Evolutionary conservation across 2,329 filamentous ascomycete species (phyloP).

Genomic region (Didymellaceae sp.): DNA sequence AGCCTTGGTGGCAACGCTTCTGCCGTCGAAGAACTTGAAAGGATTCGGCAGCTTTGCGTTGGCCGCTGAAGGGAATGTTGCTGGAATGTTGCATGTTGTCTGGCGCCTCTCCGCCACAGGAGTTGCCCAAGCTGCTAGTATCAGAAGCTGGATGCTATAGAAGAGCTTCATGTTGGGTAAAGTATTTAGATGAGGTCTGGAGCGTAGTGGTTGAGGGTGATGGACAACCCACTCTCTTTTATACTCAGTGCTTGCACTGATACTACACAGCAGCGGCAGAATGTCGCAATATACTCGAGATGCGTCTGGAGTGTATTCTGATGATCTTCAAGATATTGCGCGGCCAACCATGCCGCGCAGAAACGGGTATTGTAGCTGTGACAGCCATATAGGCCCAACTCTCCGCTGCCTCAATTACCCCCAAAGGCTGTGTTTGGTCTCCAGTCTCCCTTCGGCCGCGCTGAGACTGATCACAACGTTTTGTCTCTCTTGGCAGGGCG

Average conservation of each 20-base stretch:
- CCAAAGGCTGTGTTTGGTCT: no score
- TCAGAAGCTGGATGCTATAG: slow-evolving; percentile 38
- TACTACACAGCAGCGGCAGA: no score
- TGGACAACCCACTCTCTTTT: neutral
- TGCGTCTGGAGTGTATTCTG: no score
- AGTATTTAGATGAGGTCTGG: neutral
- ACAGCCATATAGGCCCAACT: no score
- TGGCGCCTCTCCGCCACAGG: slow-evolving; percentile 42
- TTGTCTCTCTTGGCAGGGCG: neutral
- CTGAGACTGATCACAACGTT: neutral
- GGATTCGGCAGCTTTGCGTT: slow-evolving; percentile 48
- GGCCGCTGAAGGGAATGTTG: slow-evolving; percentile 36
- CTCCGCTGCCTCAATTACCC: no score
- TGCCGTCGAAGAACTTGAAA: slow-evolving; percentile 48
- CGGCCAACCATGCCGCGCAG: no score
- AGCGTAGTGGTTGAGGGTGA: neutral
- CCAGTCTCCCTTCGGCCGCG: no score
- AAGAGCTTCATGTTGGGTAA: slow-evolving; percentile 42
- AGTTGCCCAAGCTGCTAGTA: slow-evolving; percentile 37
- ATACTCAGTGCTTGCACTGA: neutral
- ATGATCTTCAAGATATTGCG: no score
- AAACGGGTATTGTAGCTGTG: no score
- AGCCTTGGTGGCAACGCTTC: slow-evolving; percentile 42
- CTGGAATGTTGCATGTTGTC: slow-evolving; percentile 38
- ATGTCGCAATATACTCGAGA: no score